Evolutionary conservation across 2,329 filamentous ascomycete species (phyloP), one percentile per base, ranked within the genome.

Genomic region (Neonectria sp.): DNA sequence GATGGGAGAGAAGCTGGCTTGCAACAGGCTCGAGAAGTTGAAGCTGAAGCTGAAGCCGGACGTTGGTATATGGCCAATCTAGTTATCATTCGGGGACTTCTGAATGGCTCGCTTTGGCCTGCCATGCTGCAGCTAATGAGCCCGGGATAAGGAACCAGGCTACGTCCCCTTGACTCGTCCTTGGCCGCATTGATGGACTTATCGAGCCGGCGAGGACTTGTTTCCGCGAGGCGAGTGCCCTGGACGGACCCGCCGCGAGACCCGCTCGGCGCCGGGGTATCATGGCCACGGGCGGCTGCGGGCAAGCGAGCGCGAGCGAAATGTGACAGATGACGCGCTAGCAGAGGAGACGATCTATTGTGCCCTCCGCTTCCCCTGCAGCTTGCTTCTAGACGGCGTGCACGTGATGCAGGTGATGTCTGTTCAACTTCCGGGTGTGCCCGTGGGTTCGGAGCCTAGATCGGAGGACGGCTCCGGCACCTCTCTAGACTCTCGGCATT

Each of bases 81-180:
- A n/a, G 51, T 35, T 53, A 35, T 35, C 53, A 45, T 29, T 13
- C 21, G 13, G 24, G 35, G 31, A 17, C 51, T 8, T 12, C 5
- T 35, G 31, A 53, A 45, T 56, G 53, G 53, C 53, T 56, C 53
- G 53, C 53, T 56, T 31, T 29, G 27, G 35, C 35, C 53, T 56
- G 37, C 53, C 53, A 56, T 9, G 15, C 29, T 53, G 51, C 51
- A 25, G 51, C 51, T 15, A 53, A 15, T n/a, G 8, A 13, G 31
- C n/a, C 29, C n/a, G 12, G 49, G 49, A 35, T 33, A 13, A 15
- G 13, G 27, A 17, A 27, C 25, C 27, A 13, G 25, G 8, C 29
- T 31, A 12, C 6, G 31, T 33, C 27, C 2, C 24, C n/a, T 35
- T 35, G 33, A 35, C 33, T 35, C 33, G 35, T 37, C 35, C 35